Evolutionary conservation across 2,329 filamentous ascomycete genomes (phyloP), one percentile per base, ranked within the genome.

Genomic region (Alternaria sp.): DNA sequence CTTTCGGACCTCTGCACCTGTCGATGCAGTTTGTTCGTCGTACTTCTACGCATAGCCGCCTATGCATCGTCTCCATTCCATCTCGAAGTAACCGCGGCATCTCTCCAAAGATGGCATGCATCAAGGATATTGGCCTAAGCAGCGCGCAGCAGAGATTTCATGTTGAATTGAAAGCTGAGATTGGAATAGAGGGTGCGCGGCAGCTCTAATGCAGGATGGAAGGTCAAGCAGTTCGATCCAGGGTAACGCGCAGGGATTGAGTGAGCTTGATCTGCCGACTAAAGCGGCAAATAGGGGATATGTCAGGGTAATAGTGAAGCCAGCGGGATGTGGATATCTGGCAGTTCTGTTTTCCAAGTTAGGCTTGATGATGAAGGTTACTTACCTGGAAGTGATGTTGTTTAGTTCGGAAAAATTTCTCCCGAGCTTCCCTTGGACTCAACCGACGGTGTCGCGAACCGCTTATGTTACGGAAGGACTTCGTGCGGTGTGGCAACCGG

Each of bases 361-460:
- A 64, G 58, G 58, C 51, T 57, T 42, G 36, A 42, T 53, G 67
- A 49, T 55, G 67, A 72, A 72, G 67, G 53, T 66, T 70, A 62
- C 68, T 74, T 66, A 45, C 68, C 70, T 61, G 42, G 58, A 54
- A 23, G 54, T 49, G 42, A 39, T 44, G 31, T 62, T 67, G 59
- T 63, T 56, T 55, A 56, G 44, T 41, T 39, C 17, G 34, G 51
- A 41, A 46, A 55, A 58, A 59, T 66, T 58, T 61, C 49, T 69
- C 53, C 48, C 39, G 46, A 26, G 41, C 39, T 52, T 40, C 34
- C 28, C 41, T 44, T 45, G 39, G 33, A 69, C 69, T 73, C 63
- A 72, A 55, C 70, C 70, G 70, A 62, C 72, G 72, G 72, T 51
- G 64, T 70, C 45, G 56, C 72, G 72, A 72, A 70, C 72, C 72